A percentile compares a stretch with the other conserved stretches of the same genome.
Conservation (phyloP, 225 moss, liverwort and hornwort species). For the Bryum argenteum region DNA sequence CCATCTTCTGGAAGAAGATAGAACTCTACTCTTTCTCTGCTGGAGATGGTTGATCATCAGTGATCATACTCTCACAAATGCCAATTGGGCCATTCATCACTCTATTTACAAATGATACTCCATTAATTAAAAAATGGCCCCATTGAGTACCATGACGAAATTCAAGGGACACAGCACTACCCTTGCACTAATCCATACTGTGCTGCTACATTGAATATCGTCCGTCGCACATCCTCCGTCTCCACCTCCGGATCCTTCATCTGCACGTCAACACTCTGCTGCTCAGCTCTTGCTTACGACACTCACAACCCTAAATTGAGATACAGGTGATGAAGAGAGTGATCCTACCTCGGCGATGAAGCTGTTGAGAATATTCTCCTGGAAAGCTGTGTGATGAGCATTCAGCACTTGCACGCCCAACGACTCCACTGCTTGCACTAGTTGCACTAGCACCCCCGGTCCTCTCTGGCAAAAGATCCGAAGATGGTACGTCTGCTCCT, state of each 20-base stretch:
- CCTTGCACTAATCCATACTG: slow-evolving; percentile 60
- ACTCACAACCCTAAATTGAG: too few species aligned
- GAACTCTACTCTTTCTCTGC: too few species aligned
- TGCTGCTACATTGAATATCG: slow-evolving; percentile 53
- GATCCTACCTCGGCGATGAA: slow-evolving; percentile 88
- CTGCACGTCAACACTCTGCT: slow-evolving; percentile 9
- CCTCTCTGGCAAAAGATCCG: slow-evolving; percentile 92
- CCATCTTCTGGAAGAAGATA: too few species aligned
- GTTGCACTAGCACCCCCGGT: slow-evolving; percentile 87
- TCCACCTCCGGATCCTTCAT: slow-evolving; percentile 61
- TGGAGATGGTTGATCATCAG: too few species aligned
- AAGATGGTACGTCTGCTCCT: slow-evolving; percentile 91
- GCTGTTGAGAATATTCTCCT: slow-evolving; percentile 92
- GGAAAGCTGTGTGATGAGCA: slow-evolving; percentile 86
- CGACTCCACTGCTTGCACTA: slow-evolving; percentile 91
- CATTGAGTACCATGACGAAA: too few species aligned
- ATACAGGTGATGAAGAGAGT: neutral
- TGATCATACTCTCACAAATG: too few species aligned
- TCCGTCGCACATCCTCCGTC: slow-evolving; percentile 52
- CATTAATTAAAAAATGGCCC: neutral
- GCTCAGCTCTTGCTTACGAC: neutral
- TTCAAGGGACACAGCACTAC: neutral
- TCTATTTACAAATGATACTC: too few species aligned
- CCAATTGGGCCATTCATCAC: too few species aligned
- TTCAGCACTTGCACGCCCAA: slow-evolving; percentile 89